These are phyloP conservation scores for Oenanthe sinensis DNA, from an alignment of 129 eudicot genomes.

Conservation along the genomic window DNA sequence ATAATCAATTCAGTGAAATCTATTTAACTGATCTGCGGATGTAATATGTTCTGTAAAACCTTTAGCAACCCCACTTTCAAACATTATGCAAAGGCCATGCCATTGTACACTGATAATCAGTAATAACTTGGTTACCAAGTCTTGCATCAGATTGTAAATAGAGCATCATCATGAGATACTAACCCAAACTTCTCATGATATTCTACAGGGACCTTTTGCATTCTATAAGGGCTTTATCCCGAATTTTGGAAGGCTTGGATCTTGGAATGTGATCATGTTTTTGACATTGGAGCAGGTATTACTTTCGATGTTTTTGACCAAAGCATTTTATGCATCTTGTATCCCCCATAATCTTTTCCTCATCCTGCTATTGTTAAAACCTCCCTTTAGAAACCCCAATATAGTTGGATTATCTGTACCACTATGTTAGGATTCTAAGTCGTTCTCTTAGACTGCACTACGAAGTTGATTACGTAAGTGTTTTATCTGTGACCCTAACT, in stretches of 20 bases:
- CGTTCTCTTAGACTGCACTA: not conserved
- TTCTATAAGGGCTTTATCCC: slow-evolving; percentile 93
- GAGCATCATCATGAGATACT: not conserved
- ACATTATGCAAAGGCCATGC: not conserved
- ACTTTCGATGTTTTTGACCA: not conserved
- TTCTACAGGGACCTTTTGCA: slow-evolving; percentile 80
- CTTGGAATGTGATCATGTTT: slow-evolving; percentile 97
- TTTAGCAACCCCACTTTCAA: not conserved
- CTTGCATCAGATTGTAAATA: not conserved
- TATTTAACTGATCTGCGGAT: not conserved
- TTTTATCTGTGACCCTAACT: not conserved
- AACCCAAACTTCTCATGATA: not conserved
- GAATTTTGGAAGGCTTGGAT: slow-evolving; percentile 86
- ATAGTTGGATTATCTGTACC: not conserved
- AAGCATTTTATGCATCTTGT: not conserved
- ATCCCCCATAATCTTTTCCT: not conserved
- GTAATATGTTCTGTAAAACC: not conserved
- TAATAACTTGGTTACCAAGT: not conserved
- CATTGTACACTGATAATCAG: not conserved
- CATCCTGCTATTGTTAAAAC: not conserved
- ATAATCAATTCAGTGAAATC: not conserved
- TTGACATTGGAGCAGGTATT: slow-evolving; percentile 85
- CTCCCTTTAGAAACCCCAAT: not conserved
- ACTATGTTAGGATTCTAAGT: not conserved
- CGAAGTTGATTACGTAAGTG: not conserved